Base-by-base conservation (phyloP, 2,329 filamentous ascomycete genomes). In the Calonectria henricotiae region DNA sequence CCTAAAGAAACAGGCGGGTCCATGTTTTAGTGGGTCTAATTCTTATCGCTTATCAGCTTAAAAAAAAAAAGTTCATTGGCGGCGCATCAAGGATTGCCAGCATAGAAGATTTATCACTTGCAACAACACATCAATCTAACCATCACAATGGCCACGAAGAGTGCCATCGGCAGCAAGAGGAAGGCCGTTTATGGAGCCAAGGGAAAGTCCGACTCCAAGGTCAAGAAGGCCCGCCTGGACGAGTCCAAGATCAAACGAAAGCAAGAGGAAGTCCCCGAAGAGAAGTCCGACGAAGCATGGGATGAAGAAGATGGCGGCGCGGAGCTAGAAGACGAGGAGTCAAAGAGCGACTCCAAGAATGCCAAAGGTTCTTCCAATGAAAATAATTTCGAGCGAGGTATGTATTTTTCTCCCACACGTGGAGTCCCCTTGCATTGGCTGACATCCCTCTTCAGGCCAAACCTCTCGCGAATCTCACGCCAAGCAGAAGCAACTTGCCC, bases 401-500 rank as follows among this genome's bases (percentile, higher is more conserved):
- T 67, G 83, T 75, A 9, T 30, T 37, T 55, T 41, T 23, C 37
- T 30, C 17, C 17, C n/a, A 47, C 30, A 41, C 39, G 2, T 5
- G n/a, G n/a, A 39, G 23, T 27, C 54, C 62, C 41, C 35, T 37
- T 27, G 12, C 62, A 67, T 41, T 67, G 20, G 62, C 68, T 71
- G 70, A 71, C 71, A n/a, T n/a, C 27, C 17, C 13, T 17, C 46
- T 30, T 15, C 70, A 90, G 91, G 83, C 62, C 85, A 90, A 82
- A 93, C 88, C 69, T 94, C 93, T 9, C 92, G 92, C 80, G 96
- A 99, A 87, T 91, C 95, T 25, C 96, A 98, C 82, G 91, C 92
- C 61, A 98, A 98, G 83, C 96, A 99, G 84, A 98, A 96, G 83
- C 92, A 92, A 73, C 87, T 98, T 62, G 92, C 91, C 27, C 92